Evolutionary conservation across 1,284 basidiomycete species (phyloP), one percentile per base, ranked within the genome.

Genomic region (Baeospora myosura): DNA sequence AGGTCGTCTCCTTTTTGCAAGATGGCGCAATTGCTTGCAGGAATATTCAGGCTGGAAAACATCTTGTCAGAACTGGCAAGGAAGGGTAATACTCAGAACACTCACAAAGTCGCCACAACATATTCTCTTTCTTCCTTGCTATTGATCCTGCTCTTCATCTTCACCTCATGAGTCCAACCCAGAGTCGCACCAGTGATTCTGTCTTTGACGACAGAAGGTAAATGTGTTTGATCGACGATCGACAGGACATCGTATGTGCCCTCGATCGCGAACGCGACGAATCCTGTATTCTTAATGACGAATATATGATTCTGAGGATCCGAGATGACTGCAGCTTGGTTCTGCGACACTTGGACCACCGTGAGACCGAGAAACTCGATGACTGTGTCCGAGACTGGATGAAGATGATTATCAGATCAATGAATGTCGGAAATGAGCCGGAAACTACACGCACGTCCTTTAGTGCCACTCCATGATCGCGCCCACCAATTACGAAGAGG

Each of bases 401-500:
- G 22, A 39, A 41, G 40, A 47, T 18, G 30, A 29, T 17, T 38
- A 38, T 37, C 17, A 38, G 4, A 30, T 38, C 22, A 5, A 3
- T 30, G 22, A n/a, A 12, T n/a, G 17, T 8, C 23, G 23, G 34
- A 25, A 38, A 29, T 10, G 21, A 36, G 10, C 2, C n/a, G n/a
- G n/a, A n/a, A n/a, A n/a, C 6, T 25, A 16, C 3, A 67, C 80
- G 52, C 56, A 82, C 83, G 58, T 55, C 81, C 83, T 54, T 72
- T 74, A 3, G 74, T 80, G 18, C 83, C 85, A 44, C 59, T 53
- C 74, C 76, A 88, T 12, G 64, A 59, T 11, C 85, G 68, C 4
- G 84, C 84, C 81, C 84, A 88, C 85, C 86, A 88, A 49, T 88
- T 88, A 7, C 81, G 69, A 36, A 86, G 65, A 12, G 84, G 84